Evolutionary conservation across 2,329 filamentous ascomycete species (phyloP).

Genomic region (Phaeosphaeriaceae sp.): DNA sequence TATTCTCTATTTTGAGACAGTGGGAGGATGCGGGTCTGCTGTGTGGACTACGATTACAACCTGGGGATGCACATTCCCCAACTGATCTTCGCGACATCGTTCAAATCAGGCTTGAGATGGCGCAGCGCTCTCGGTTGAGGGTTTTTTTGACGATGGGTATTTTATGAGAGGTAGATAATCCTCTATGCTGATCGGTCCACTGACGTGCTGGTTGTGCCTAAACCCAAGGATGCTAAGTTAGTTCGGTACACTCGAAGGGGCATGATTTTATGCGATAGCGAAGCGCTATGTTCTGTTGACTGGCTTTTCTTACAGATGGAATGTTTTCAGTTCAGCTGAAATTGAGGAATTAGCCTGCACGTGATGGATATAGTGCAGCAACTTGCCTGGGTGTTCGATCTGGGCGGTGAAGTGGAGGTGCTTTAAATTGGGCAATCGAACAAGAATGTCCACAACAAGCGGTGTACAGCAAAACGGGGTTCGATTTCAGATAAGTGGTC

Average conservation of each 20-base stretch:
- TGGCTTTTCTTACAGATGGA: slow-evolving; percentile 6
- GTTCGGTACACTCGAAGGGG: no score
- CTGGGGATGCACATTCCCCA: no score
- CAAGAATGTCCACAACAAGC: slow-evolving; percentile 4
- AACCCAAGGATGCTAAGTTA: no score
- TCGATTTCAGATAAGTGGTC: slow-evolving; percentile 2
- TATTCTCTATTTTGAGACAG: slow-evolving; percentile 3
- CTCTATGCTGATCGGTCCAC: slow-evolving; percentile 1
- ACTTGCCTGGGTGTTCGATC: slow-evolving; percentile 5
- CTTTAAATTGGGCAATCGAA: slow-evolving; percentile 9
- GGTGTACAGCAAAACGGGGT: slow-evolving; percentile 4
- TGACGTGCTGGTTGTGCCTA: slow-evolving; percentile 9
- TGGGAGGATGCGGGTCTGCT: slow-evolving; percentile 1
- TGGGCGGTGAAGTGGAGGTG: slow-evolving; percentile 4
- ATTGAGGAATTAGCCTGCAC: slow-evolving; percentile 2
- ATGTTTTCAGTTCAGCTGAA: slow-evolving; percentile 8
- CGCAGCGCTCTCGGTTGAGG: slow-evolving; percentile 5
- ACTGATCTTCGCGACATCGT: no score
- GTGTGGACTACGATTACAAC: neutral
- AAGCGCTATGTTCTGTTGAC: no score
- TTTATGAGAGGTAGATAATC: slow-evolving; percentile 9
- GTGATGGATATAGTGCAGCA: slow-evolving; percentile 8
- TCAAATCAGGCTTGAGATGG: no score
- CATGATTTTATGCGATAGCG: no score
- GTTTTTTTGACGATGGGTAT: slow-evolving; percentile 4